Base-by-base conservation (phyloP, 2,329 filamentous ascomycete genomes). In the Xylaria hypoxylon region DNA sequence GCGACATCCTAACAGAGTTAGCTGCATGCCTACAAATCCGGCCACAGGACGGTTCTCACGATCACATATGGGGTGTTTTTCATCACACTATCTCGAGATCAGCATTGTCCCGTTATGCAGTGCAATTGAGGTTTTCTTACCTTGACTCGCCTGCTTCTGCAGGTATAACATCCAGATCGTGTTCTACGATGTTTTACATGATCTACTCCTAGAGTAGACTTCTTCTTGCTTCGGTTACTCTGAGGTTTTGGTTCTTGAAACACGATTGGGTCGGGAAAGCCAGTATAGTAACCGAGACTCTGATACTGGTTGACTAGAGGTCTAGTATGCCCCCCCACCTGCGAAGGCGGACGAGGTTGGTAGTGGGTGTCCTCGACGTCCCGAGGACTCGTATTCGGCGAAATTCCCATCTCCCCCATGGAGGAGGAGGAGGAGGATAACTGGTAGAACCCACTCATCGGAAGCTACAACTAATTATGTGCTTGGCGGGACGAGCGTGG, bases 121-220 rank as follows among this genome's bases (percentile, higher is more conserved):
- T 10, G 19, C 17, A 52, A 24, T n/a, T 28, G 2, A 11, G 42
- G 38, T 11, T 53, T 44, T n/a, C 76, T 70, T 82, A 89, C 89
- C 85, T 91, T 98, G 58, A 98, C 94, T 78, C 96, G 88, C 71
- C 96, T 88, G 74, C 90, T 90, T 65, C 96, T 88, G 79, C 96
- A 99, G 52, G 94, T 98, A 71, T 85, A 97, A 81, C 96, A 99
- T 31, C 96, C 96, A 70, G 94, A 97, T 73, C 96, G 87, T 48
- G 96, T 98, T 72, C 96, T 89, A 68, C 94, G 91, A 78, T 98
- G 95, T 80, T 98, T 98, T 72, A 96, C 91, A 75, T 92, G 90
- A 68, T 96, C 92, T 53, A 82, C 69, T 2, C 83, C 84, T 2
- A 81, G 77, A 10, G 80, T 74, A 0, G 85, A 86, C 70, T 87